These are phyloP conservation scores for Quercus mongolica DNA, from an alignment of 306 rosid genomes.

Conservation along the genomic window DNA sequence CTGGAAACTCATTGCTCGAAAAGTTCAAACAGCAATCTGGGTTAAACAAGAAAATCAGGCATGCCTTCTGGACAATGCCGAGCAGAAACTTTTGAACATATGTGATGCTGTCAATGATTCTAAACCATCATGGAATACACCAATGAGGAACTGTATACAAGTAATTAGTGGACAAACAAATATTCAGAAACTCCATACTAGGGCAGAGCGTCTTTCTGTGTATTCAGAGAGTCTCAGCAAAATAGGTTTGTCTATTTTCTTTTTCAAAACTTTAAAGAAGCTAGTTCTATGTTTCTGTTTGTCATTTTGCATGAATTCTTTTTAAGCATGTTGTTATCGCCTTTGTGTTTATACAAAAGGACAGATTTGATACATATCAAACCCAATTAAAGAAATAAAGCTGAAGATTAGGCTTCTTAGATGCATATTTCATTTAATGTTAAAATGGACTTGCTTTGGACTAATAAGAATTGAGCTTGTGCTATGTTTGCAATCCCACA, in stretches of 20 bases:
- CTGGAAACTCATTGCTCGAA: conserved; percentile 84
- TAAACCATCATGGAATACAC: conserved; percentile 68
- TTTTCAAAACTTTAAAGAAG: conserved; percentile 8
- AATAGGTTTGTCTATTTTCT: conserved; percentile 53
- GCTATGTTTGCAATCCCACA: no score
- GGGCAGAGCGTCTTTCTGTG: conserved; percentile 60
- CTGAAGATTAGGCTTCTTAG: no score
- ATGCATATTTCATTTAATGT: no score
- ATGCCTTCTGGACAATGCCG: conserved; percentile 53
- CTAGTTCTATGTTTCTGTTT: not conserved
- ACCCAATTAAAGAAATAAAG: no score
- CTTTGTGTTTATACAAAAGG: no score
- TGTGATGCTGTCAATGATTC: conserved; percentile 70
- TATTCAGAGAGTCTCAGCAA: conserved; percentile 61
- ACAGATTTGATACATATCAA: no score
- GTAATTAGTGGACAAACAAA: conserved; percentile 34
- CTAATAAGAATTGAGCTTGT: no score
- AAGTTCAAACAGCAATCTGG: conserved; percentile 97
- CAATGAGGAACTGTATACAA: conserved; percentile 64
- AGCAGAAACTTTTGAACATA: conserved; percentile 47
- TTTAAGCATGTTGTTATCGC: no score
- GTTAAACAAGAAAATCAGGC: conserved; percentile 59
- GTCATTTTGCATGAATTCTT: no score
- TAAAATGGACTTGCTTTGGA: no score
- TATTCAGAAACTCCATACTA: conserved; percentile 51